Percentiles rank a stretch among this genome's conserved stretches.
Evolutionary conservation across 192 early-diverging fungal species (phyloP).

Genomic region (Coemansia sp.): DNA sequence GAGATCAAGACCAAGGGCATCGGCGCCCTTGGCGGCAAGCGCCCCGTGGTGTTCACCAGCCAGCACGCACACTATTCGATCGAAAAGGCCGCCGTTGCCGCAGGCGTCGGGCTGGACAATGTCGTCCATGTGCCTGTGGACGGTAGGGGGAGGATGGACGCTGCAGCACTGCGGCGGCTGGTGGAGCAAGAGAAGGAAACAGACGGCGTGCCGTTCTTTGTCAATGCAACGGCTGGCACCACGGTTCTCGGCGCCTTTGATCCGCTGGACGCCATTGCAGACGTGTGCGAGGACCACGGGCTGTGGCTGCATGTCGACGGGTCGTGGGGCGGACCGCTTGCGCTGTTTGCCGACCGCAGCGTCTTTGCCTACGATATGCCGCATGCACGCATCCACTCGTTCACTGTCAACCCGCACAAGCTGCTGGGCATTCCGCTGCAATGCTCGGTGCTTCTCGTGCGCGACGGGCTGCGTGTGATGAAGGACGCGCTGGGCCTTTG

Average conservation of each 20-base stretch:
- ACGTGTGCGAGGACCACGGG: slow-evolving; percentile 59
- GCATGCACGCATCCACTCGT: slow-evolving; percentile 57
- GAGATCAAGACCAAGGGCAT: slow-evolving; percentile 60
- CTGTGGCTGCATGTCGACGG: slow-evolving; percentile 81
- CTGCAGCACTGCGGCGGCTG: slow-evolving; percentile 54
- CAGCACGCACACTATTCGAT: slow-evolving; percentile 73
- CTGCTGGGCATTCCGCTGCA: slow-evolving; percentile 76
- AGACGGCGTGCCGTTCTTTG: slow-evolving; percentile 71
- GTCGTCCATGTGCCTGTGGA: slow-evolving; percentile 69
- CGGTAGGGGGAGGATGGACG: slow-evolving; percentile 61
- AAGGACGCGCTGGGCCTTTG: slow-evolving; percentile 61
- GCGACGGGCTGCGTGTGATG: slow-evolving; percentile 57
- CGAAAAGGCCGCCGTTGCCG: slow-evolving; percentile 67
- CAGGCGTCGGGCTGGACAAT: slow-evolving; percentile 70
- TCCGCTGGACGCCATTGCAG: slow-evolving; percentile 60
- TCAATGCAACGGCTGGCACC: slow-evolving; percentile 82
- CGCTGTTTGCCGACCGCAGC: slow-evolving; percentile 59
- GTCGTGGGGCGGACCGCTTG: slow-evolving; percentile 72
- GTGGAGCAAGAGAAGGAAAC: slow-evolving; percentile 41
- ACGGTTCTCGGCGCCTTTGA: slow-evolving; percentile 84
- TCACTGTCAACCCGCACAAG: slow-evolving; percentile 82
- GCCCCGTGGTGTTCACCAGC: slow-evolving; percentile 69
- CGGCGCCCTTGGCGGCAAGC: slow-evolving; percentile 13
- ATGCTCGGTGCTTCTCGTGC: slow-evolving; percentile 71
- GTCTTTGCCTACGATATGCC: slow-evolving; percentile 8